phyloP scores from a whole-genome alignment of 2,329 filamentous ascomycete genomes.

The Dothistroma septosporum region DNA sequence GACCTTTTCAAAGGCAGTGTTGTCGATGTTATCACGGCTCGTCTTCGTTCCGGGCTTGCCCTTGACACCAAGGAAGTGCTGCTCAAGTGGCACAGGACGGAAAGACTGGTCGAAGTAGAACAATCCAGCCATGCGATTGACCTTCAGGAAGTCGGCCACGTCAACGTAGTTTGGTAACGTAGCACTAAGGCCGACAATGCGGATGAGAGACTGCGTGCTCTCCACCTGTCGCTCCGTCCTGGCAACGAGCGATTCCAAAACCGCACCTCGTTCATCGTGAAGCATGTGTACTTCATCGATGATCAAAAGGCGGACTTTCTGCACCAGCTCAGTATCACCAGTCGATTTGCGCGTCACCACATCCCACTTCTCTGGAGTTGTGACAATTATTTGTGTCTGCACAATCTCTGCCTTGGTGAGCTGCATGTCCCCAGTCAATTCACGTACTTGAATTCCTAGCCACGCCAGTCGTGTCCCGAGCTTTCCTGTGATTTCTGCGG shows the following conservation, averaged over 20 bases:
- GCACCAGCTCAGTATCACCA: constrained; percentile 93
- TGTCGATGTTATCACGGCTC: constrained; percentile 84
- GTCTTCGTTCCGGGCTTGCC: constrained; percentile 78
- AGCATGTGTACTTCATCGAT: constrained; percentile 99
- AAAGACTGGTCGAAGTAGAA: constrained; percentile 98
- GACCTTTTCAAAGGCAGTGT: constrained; percentile 87
- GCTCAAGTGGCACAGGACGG: constrained; percentile 89
- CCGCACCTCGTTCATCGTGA: constrained; percentile 93
- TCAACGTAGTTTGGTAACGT: constrained; percentile 96
- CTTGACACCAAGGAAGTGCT: constrained; percentile 95
- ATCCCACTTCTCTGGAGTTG: constrained; percentile 98
- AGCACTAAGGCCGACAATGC: constrained; percentile 90
- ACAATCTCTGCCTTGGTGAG: constrained; percentile 94
- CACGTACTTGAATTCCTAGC: constrained; percentile 86
- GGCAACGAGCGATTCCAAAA: constrained; percentile 91
- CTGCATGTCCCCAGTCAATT: constrained; percentile 98
- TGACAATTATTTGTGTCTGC: constrained; percentile 95
- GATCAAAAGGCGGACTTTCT: constrained; percentile 92
- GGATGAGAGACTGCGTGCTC: constrained; percentile 94
- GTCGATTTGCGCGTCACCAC: constrained; percentile 96
- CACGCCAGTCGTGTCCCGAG: constrained; percentile 85
- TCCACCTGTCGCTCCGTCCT: constrained; percentile 95
- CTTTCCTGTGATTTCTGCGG: constrained; percentile 94
- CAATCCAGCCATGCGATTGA: constrained; percentile 85
- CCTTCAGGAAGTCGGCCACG: constrained; percentile 93